Conservation (phyloP, 345 rosid genomes). For the Acer yangbiense region DNA sequence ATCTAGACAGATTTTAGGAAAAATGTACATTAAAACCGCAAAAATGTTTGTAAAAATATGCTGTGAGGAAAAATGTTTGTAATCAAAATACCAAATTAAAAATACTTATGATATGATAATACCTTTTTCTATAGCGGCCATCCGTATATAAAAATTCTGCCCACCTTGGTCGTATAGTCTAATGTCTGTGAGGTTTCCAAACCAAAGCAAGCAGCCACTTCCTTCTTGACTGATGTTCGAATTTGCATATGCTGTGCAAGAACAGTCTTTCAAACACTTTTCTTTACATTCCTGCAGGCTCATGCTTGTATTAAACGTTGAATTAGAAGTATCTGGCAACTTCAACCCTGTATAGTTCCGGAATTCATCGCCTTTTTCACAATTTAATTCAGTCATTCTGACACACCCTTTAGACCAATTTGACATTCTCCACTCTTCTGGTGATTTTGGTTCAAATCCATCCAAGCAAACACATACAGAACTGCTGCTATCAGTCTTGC, state of each 20-base stretch:
- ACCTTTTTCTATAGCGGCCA: conserved; percentile 30
- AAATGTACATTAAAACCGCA: background rate
- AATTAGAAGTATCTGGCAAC: conserved; percentile 42
- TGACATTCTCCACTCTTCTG: conserved; percentile 37
- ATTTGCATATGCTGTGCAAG: conserved; percentile 53
- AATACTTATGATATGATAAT: conserved; percentile 7
- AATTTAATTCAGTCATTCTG: conserved; percentile 34
- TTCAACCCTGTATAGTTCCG: conserved; percentile 31
- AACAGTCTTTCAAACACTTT: conserved; percentile 44
- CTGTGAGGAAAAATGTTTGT: no score
- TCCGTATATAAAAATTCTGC: conserved; percentile 30
- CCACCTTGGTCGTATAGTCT: conserved; percentile 19
- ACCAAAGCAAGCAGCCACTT: conserved; percentile 60
- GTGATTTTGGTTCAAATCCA: conserved; percentile 45
- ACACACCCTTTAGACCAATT: conserved; percentile 58
- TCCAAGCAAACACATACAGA: conserved; percentile 48
- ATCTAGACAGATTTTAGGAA: no score
- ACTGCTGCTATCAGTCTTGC: conserved; percentile 33
- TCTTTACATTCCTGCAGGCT: conserved; percentile 29
- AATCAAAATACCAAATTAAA: no score
- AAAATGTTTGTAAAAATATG: background rate
- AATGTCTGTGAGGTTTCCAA: conserved; percentile 43
- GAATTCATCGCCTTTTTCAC: conserved; percentile 44
- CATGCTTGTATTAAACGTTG: conserved; percentile 28
- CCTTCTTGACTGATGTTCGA: conserved; percentile 39